Evolutionary conservation across 495 filamentous ascomycete species (phyloP).

Genomic region (Penicillium cinerascens): DNA sequence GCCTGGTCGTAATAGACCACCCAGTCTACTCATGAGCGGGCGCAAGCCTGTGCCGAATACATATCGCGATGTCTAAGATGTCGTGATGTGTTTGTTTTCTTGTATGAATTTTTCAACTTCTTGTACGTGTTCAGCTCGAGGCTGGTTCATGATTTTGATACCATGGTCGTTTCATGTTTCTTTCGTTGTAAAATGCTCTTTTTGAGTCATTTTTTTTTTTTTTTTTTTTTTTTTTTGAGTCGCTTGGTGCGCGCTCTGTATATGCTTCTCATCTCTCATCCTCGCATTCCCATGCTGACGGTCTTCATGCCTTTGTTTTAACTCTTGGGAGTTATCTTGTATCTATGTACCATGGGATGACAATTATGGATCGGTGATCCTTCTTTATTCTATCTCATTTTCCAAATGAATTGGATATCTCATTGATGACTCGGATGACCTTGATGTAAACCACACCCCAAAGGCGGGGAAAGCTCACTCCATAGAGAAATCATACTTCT

Average conservation of each 20-base stretch:
- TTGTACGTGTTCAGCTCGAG: neutral
- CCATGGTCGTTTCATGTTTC: constrained; percentile 4
- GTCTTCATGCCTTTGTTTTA: neutral
- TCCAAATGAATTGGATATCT: no score
- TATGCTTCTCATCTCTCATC: no score
- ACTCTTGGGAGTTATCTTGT: no score
- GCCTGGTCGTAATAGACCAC: constrained; percentile 28
- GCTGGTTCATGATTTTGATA: constrained; percentile 13
- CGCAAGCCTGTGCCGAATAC: constrained; percentile 34
- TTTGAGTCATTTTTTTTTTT: neutral
- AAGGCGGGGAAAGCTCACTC: constrained; percentile 23
- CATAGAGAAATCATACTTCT: constrained; percentile 74
- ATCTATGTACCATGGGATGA: no score
- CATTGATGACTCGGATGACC: no score
- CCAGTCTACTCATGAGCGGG: constrained; percentile 45
- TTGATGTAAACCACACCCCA: no score
- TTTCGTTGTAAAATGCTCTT: neutral
- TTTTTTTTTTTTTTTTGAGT: neutral
- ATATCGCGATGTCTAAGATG: constrained; percentile 29
- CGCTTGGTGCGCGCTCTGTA: no score
- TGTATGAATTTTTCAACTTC: neutral
- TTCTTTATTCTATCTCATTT: no score
- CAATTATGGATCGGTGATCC: no score
- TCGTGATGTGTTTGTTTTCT: constrained; percentile 12
- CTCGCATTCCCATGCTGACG: no score